Evolutionary conservation across 2,329 filamentous ascomycete genomes (phyloP).

Genomic region (Chalaropsis thielavioides): DNA sequence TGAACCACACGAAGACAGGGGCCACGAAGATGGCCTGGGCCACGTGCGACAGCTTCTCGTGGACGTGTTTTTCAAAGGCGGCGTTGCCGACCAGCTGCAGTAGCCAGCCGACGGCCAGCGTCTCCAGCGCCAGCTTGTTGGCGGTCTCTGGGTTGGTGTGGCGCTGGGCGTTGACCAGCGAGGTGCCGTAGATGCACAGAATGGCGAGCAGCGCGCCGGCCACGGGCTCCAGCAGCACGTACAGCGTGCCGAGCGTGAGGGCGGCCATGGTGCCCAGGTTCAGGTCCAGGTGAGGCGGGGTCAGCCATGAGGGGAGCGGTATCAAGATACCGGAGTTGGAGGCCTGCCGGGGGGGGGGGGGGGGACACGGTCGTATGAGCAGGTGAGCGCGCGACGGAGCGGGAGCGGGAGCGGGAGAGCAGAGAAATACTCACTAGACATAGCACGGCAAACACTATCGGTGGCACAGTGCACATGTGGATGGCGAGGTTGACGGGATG

Average conservation of each 20-base stretch:
- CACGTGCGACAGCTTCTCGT: slow-evolving; percentile 57
- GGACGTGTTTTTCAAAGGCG: slow-evolving; percentile 58
- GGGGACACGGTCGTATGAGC: neutral
- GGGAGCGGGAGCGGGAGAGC: neutral
- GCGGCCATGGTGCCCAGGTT: slow-evolving; percentile 52
- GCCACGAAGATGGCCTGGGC: slow-evolving; percentile 85
- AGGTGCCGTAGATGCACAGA: slow-evolving; percentile 61
- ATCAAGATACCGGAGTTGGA: slow-evolving; percentile 50
- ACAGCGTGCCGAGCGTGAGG: slow-evolving; percentile 59
- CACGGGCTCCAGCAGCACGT: slow-evolving; percentile 85
- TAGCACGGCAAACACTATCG: slow-evolving; percentile 58
- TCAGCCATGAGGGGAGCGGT: slow-evolving; percentile 51
- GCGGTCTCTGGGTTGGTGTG: slow-evolving; percentile 36
- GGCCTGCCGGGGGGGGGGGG: slow-evolving; percentile 30
- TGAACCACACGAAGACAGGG: slow-evolving; percentile 94
- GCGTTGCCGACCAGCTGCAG: slow-evolving; percentile 87
- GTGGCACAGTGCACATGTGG: slow-evolving; percentile 65
- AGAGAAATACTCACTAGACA: slow-evolving; percentile 41
- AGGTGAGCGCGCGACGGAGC: neutral
- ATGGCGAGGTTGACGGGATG: slow-evolving; percentile 64
- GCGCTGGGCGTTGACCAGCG: slow-evolving; percentile 60
- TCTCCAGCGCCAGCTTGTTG: slow-evolving; percentile 44
- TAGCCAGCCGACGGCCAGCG: slow-evolving; percentile 68
- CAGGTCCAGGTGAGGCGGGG: slow-evolving; percentile 49
- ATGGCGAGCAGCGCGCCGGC: slow-evolving; percentile 66